Evolutionary conservation across 2,329 filamentous ascomycete species (phyloP).

Genomic region (Colletotrichum abscissum): DNA sequence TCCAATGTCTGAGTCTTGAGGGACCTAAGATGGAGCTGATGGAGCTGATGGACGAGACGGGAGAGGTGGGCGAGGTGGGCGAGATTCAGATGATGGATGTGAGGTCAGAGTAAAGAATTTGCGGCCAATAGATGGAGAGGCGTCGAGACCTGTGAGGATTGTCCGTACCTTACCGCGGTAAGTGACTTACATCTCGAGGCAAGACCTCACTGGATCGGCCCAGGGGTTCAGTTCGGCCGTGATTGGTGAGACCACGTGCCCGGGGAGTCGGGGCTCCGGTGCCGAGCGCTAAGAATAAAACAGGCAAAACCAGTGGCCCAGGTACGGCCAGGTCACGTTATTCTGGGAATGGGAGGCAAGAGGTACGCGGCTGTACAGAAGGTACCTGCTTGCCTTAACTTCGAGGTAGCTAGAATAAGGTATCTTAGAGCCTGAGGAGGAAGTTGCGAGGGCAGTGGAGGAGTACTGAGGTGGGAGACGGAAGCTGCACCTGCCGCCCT

Average conservation of each 20-base stretch:
- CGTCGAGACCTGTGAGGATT: background rate
- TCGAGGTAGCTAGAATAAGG: too few relatives aligned
- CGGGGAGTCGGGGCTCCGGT: conserved; percentile 11
- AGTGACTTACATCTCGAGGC: too few relatives aligned
- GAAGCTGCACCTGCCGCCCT: background rate
- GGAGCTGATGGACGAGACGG: background rate
- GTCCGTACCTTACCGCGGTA: too few relatives aligned
- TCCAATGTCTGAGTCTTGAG: background rate
- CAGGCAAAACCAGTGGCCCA: background rate
- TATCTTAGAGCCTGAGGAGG: background rate
- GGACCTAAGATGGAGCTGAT: too few relatives aligned
- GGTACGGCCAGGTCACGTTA: background rate
- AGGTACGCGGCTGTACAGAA: background rate
- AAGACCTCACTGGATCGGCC: conserved; percentile 2
- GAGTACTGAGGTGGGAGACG: background rate
- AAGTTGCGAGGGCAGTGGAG: background rate
- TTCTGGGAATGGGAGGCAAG: background rate
- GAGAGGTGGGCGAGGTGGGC: background rate
- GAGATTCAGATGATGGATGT: background rate
- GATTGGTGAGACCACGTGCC: conserved; percentile 16
- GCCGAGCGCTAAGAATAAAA: background rate
- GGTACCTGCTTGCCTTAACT: too few relatives aligned
- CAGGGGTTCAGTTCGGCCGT: conserved; percentile 20
- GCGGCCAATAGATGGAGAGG: background rate
- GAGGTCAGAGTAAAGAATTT: background rate